Base-by-base conservation (phyloP, 352 stramenopile species). In the Phytophthora pini region DNA sequence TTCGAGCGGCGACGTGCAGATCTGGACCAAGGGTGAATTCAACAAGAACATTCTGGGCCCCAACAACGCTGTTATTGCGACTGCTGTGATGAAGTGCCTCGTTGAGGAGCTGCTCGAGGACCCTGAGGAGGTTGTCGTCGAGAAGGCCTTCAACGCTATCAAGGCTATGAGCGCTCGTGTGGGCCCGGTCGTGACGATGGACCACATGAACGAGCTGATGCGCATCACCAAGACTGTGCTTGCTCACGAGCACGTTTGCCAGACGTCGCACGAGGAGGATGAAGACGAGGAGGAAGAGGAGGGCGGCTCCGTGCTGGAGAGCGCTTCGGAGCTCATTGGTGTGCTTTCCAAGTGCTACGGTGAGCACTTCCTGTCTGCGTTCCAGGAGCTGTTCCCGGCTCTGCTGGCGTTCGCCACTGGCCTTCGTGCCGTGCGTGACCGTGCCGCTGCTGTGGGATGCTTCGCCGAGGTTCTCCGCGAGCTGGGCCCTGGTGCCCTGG, bases 101-200 rank as follows among this genome's bases (percentile, higher is more conserved):
- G 76, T 90, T 7, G 80, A 92, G 12, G 84, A 95, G 41, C 73
- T 95, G n/a, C 71, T 94, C 13, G 74, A 94, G 54, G 89, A 97
- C 65, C 63, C 73, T 17, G 85, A 96, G 57, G 84, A 90, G 53
- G 61, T 90, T 32, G 86, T 99, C 12, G 97, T 99, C 54, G 95
- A 98, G 80, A 98, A 98, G 70, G 89, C 97, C 1, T 96, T 99
- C 61, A 98, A 95, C 50, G 95, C 96, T 15, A 86, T 99, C 51
- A 98, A 98, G 69, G 88, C 97, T 56, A 97, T 99, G 84, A 98
- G 95, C 47, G 91, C 95, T 32, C 93, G 98, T 56, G 89, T 97
- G 29, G 96, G 94, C 15, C 80, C 89, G 4, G 83, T 94, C 17
- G 98, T 98, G 53, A 93, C 85, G 15, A 89, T 95, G 56, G 89